Conservation (phyloP, 2,329 filamentous ascomycete species). For the Lomentospora prolificans region DNA sequence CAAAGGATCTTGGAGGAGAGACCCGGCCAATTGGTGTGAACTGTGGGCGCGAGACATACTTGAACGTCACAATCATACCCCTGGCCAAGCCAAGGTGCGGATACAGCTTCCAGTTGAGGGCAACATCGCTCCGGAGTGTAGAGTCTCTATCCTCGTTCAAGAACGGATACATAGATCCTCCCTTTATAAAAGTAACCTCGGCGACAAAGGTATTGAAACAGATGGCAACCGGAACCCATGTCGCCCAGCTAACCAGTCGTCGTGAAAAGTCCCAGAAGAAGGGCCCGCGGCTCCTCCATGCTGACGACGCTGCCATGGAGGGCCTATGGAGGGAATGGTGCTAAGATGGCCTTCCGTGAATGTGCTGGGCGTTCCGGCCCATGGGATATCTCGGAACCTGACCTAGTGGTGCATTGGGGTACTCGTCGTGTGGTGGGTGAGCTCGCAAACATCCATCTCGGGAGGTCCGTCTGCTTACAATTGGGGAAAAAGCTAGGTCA, state of each 20-base stretch:
- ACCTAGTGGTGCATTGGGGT: not conserved
- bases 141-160: conserved; percentile 58
- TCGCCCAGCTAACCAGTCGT: conserved; percentile 5
- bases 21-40: not conserved
- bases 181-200: conserved; percentile 46
- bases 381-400: not conserved
- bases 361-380: not conserved
- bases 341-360: not conserved
- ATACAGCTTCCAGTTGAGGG: conserved; percentile 49
- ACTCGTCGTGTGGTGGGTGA: not conserved
- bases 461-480: too few species aligned
- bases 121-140: conserved; percentile 43
- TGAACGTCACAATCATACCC: conserved; percentile 67
- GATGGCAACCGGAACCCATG: conserved; percentile 51
- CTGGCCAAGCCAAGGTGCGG: conserved; percentile 48
- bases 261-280: conserved; percentile 6
- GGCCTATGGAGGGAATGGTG: not conserved
- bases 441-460: too few species aligned
- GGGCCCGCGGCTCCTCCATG: conserved; percentile 4
- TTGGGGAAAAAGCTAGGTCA: not conserved
- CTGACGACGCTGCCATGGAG: not conserved
- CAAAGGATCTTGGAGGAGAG: not conserved
- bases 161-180: conserved; percentile 67
- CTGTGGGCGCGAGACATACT: conserved; percentile 31
- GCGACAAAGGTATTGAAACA: conserved; percentile 53